Evolutionary conservation across 768 basidiomycete species (phyloP), one percentile per base, ranked within the genome.

Genomic region (Pisolithus microcarpus): DNA sequence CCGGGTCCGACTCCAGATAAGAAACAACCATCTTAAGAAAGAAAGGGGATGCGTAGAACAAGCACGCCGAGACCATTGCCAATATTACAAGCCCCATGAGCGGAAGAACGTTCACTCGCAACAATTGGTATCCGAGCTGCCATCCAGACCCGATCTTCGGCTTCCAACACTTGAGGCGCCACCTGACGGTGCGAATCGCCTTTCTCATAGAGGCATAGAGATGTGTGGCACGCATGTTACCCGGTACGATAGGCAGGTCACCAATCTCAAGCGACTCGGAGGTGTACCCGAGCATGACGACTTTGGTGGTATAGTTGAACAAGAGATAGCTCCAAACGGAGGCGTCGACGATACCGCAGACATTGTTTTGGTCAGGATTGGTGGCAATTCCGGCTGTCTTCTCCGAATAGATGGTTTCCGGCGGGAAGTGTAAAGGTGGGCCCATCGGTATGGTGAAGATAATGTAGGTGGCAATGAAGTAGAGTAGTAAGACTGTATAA

Each of bases 251-350:
- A 5, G 92, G 93, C 28, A 96, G 72, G 63, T 96, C 91, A 53
- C 83, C 90, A 19, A 91, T 89, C 57, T 95, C 88, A 43, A 95
- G 76, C 52, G 79, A 84, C 50, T 78, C 75, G 2, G 85, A 74
- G 2, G 73, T 74, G 66, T 90, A 81, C 2, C 91, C 92, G 38
- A 92, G 81, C 79, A 83, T 82, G 50, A 94, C 81, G 13, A 96
- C 88, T 53, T 85, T 83, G 1, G 91, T 93, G 36, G 87, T 90
- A 64, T 91, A 93, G 15, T 82, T 82, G 67, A 96, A 96, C n/a
- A 92, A 68, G 5, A 96, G 66, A 46, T 72, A 55, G 38, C 47
- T 49, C 57, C 61, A 68, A 19, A 76, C 66, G 2, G 72, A 70
- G 21, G 81, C 74, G 51, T 75, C 84, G 76, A 60, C 52, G 34